phyloP scores from a whole-genome alignment of 352 stramenopile genomes.

The Pythium biforme region DNA sequence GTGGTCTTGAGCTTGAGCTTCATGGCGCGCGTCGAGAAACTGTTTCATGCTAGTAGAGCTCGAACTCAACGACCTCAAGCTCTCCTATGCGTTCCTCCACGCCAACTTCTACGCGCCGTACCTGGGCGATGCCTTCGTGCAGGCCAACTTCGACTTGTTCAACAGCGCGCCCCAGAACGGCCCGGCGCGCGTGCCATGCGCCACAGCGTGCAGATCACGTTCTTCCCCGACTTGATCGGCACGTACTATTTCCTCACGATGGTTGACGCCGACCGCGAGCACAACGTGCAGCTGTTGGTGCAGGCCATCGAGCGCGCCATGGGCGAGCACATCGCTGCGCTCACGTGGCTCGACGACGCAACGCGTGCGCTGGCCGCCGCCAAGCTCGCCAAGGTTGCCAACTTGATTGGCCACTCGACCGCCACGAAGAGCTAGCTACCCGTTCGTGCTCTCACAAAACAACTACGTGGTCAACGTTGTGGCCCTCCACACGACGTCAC shows the following conservation, averaged over 20 bases:
- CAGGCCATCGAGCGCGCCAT: conserved; percentile 65
- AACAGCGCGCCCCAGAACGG: conserved; percentile 52
- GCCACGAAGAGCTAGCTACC: conserved; percentile 36
- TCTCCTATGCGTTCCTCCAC: conserved; percentile 46
- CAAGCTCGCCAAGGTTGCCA: conserved; percentile 22
- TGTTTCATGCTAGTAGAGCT: neutral
- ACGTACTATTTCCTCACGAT: conserved; percentile 82
- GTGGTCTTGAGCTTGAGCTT: conserved; percentile 47
- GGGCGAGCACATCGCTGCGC: conserved; percentile 67
- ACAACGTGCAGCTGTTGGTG: conserved; percentile 41
- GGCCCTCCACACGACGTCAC: conserved; percentile 70
- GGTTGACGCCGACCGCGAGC: conserved; percentile 70
- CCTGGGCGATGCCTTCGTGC: conserved; percentile 60
- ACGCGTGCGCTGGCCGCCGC: conserved; percentile 84
- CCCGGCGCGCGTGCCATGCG: conserved; percentile 37
- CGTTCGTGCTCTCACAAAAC: conserved; percentile 26
- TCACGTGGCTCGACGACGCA: conserved; percentile 87
- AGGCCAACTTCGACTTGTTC: conserved; percentile 88
- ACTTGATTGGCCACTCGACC: conserved; percentile 36
- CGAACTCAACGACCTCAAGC: conserved; percentile 39
- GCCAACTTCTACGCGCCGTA: conserved; percentile 33
- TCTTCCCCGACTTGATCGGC: conserved; percentile 53
- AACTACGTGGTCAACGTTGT: conserved; percentile 51
- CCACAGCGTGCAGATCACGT: conserved; percentile 25
- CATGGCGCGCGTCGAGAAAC: conserved; percentile 48